Evolutionary conservation across 768 basidiomycete genomes (phyloP).

Genomic region (Auricularia cornea): DNA sequence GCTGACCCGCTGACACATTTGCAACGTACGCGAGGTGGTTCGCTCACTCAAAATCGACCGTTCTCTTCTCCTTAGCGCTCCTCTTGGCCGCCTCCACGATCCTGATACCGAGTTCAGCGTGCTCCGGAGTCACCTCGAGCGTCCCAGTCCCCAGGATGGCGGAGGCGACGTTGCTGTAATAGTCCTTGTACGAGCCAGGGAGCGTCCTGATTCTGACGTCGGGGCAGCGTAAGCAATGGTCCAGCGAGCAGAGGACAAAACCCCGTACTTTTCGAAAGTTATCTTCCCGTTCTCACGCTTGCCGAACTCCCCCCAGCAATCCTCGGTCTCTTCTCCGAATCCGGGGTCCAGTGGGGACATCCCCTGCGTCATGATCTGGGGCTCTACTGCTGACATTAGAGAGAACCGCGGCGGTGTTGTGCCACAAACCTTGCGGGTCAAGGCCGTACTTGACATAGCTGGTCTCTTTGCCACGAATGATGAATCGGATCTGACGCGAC

Average conservation of each 20-base stretch:
- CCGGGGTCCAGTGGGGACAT: constrained; percentile 5
- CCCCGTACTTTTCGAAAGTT: constrained; percentile 1
- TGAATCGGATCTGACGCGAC: constrained; percentile 4
- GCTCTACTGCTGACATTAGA: not conserved
- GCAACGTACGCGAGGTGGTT: no score
- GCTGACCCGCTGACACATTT: no score
- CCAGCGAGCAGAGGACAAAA: not conserved
- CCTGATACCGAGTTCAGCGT: constrained; percentile 4
- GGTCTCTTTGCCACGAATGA: not conserved
- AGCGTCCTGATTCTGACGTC: constrained; percentile 1
- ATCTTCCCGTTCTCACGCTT: constrained; percentile 1
- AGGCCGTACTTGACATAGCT: constrained; percentile 9
- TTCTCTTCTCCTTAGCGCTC: not conserved
- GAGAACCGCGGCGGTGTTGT: not conserved
- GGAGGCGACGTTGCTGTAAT: constrained; percentile 8
- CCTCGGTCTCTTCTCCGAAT: constrained; percentile 7
- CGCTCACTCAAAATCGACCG: not conserved
- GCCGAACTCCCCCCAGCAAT: constrained; percentile 6
- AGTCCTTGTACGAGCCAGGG: constrained; percentile 6
- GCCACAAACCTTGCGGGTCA: constrained; percentile 4
- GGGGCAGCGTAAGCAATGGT: not conserved
- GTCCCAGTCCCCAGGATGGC: constrained; percentile 5
- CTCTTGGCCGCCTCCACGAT: not conserved
- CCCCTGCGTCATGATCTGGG: constrained; percentile 5
- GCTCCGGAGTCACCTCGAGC: constrained; percentile 5